Percentiles rank a stretch among this genome's conserved stretches.
These are phyloP conservation scores for Schwanniomyces etchellsii DNA, from an alignment of 1,139 yeast genomes.

Conservation along the genomic window DNA sequence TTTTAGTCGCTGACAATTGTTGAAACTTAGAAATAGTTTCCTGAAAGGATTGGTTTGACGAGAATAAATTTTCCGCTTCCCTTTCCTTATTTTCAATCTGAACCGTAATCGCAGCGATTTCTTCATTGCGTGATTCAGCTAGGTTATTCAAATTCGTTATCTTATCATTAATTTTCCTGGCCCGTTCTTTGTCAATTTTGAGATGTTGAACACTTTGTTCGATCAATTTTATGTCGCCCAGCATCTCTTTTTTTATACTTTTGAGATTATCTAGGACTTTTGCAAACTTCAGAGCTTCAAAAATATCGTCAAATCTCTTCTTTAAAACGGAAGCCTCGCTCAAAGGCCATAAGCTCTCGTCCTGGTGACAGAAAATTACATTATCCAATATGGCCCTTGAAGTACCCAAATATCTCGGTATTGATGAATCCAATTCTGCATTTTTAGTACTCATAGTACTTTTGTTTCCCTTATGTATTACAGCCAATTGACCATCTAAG, in stretches of 20 bases:
- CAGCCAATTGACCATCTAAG: conserved; percentile 79
- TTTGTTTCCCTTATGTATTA: conserved; percentile 59
- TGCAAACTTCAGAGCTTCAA: conserved; percentile 90
- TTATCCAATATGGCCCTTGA: conserved; percentile 83
- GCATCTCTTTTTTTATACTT: conserved; percentile 68
- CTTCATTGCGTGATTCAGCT: conserved; percentile 40
- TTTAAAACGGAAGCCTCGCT: conserved; percentile 87
- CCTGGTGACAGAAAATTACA: conserved; percentile 96
- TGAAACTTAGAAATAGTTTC: conserved; percentile 61
- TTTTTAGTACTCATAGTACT: conserved; percentile 77
- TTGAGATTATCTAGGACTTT: conserved; percentile 83
- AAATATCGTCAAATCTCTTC: conserved; percentile 92
- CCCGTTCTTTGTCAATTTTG: conserved; percentile 67
- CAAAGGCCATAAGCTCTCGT: conserved; percentile 94
- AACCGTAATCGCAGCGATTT: conserved; percentile 44
- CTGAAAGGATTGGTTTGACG: conserved; percentile 79
- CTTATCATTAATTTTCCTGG: conserved; percentile 49
- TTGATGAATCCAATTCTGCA: conserved; percentile 76
- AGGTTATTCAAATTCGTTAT: conserved; percentile 39
- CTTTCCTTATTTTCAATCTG: conserved; percentile 49
- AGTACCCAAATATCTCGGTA: conserved; percentile 82
- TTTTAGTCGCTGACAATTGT: conserved; percentile 44
- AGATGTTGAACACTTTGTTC: conserved; percentile 76
- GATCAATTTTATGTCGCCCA: conserved; percentile 65
- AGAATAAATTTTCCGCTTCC: conserved; percentile 62